Conservation (phyloP, 192 early-diverging fungal genomes). For the Glomus cerebriforme region DNA sequence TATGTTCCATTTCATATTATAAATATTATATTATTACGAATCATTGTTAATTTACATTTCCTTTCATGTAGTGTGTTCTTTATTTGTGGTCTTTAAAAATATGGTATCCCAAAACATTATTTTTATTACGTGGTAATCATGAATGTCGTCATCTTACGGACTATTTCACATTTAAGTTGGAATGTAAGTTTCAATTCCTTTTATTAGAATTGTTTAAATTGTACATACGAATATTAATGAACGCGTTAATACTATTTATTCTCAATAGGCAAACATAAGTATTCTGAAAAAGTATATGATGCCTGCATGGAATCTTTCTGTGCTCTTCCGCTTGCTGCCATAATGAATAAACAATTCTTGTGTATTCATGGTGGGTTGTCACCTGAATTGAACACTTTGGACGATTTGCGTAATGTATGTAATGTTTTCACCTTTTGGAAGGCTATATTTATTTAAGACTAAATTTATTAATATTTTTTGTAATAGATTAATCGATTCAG, state of each 20-base stretch:
- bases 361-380: slow-evolving; percentile 96
- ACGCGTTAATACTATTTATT: not conserved
- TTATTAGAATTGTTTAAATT: not conserved
- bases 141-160: slow-evolving; percentile 97
- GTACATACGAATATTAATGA: not conserved
- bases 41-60: not conserved
- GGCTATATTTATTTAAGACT: too few relatives aligned
- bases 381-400: slow-evolving; percentile 89
- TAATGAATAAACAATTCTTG: slow-evolving; percentile 96
- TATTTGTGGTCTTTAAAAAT: slow-evolving; percentile 92
- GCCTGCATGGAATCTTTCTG: slow-evolving; percentile 91
- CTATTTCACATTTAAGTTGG: slow-evolving; percentile 97
- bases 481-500: slow-evolving; percentile 84
- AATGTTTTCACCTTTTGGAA: not conserved
- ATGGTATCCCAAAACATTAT: slow-evolving; percentile 84
- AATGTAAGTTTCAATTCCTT: slow-evolving; percentile 64
- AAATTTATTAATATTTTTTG: not conserved
- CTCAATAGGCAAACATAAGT: slow-evolving; percentile 84
- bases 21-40: not conserved
- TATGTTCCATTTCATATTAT: slow-evolving; percentile 31
- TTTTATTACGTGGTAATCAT: slow-evolving; percentile 93
- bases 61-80: slow-evolving; percentile 70
- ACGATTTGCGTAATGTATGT: slow-evolving; percentile 73
- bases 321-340: slow-evolving; percentile 84
- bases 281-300: slow-evolving; percentile 89